Conservation (phyloP, 2,329 filamentous ascomycete genomes). For the Sclerotinia spermophila region DNA sequence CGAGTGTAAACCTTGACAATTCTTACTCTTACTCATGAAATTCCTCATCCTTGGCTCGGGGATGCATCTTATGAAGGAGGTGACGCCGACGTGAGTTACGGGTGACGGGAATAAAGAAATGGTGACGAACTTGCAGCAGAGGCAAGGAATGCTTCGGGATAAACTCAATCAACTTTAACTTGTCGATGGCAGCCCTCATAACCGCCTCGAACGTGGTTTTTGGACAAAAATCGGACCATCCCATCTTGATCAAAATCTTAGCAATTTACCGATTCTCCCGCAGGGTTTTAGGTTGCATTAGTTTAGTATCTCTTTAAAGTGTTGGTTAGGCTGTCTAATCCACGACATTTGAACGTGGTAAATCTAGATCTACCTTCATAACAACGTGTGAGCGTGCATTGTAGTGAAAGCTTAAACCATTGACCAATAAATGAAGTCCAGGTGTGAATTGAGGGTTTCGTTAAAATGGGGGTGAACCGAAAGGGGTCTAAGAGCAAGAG, state of each 20-base stretch:
- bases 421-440: conserved; percentile 11
- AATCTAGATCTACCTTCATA: conserved; percentile 16
- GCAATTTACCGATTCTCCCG: background rate
- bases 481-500: background rate
- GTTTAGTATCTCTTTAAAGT: background rate
- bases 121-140: background rate
- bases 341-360: conserved; percentile 17
- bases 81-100: background rate
- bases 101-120: background rate
- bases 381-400: conserved; percentile 11
- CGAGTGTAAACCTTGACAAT: background rate
- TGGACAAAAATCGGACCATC: background rate
- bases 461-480: background rate
- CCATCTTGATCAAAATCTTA: conserved; percentile 3
- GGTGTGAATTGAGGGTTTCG: background rate
- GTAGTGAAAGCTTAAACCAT: background rate
- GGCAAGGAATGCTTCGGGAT: background rate
- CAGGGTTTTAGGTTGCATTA: background rate
- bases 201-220: background rate
- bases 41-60: conserved; percentile 5
- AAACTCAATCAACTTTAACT: background rate
- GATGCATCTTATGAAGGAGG: background rate
- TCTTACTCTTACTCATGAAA: background rate
- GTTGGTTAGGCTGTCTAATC: background rate
- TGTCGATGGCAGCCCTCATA: background rate